Evolutionary conservation across 805 yeast genomes (phyloP).

Genomic region (Ogataea trehaloabstinens): DNA sequence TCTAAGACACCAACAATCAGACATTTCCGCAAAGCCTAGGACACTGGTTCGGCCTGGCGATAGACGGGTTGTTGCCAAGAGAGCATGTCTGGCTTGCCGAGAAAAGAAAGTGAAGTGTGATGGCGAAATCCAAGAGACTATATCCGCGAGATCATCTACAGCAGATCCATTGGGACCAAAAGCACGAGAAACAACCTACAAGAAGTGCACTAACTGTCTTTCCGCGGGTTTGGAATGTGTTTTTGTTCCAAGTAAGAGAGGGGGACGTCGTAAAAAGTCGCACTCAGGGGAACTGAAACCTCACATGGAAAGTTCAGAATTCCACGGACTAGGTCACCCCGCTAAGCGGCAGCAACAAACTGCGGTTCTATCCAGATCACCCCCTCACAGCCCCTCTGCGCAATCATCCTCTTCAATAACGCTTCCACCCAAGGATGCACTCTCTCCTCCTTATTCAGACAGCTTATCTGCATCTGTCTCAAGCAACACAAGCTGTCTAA

Average conservation of each 20-base stretch:
- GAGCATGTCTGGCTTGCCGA: conserved; percentile 64
- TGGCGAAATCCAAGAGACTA: conserved; percentile 41
- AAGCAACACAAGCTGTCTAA: conserved; percentile 1
- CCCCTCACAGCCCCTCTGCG: neutral
- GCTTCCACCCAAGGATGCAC: no score
- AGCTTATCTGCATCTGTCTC: neutral
- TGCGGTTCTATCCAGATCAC: neutral
- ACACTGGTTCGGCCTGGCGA: conserved; percentile 8
- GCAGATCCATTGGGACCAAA: conserved; percentile 1
- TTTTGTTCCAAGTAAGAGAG: conserved; percentile 55
- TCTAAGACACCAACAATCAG: neutral
- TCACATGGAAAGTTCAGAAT: no score
- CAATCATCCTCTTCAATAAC: no score
- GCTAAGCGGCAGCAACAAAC: no score
- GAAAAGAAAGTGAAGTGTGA: conserved; percentile 67
- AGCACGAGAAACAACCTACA: conserved; percentile 19
- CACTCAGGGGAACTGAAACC: conserved; percentile 8
- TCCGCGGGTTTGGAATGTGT: conserved; percentile 47
- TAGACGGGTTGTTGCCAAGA: conserved; percentile 51
- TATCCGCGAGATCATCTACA: neutral
- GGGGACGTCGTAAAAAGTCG: conserved; percentile 49
- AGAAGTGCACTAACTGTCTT: conserved; percentile 51
- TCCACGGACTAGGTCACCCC: no score
- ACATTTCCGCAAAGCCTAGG: neutral
- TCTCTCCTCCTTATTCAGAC: neutral